These are phyloP conservation scores for Aegle marmelos DNA, from an alignment of 345 rosid genomes.

Conservation along the genomic window DNA sequence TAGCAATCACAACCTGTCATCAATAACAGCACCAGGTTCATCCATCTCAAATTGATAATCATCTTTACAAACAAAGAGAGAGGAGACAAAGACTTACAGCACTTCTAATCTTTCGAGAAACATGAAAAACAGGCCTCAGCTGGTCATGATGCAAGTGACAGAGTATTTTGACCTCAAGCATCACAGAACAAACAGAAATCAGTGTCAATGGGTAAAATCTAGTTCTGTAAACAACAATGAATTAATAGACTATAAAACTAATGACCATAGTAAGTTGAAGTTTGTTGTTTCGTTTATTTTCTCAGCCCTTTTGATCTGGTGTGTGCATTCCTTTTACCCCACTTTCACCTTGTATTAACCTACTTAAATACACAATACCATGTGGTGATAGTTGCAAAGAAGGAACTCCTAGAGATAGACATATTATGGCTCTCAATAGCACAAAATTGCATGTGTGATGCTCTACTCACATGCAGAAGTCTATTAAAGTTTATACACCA, in stretches of 20 bases:
- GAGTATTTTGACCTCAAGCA: constrained; percentile 71
- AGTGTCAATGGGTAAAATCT: background rate
- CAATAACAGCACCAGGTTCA: constrained; percentile 10
- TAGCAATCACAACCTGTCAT: constrained; percentile 66
- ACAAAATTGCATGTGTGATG: background rate
- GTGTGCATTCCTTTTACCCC: background rate
- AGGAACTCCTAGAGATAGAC: background rate
- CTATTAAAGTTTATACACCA: background rate
- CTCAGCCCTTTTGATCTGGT: background rate
- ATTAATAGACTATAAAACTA: background rate
- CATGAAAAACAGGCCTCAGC: constrained; percentile 85
- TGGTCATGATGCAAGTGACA: constrained; percentile 97
- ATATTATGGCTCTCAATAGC: background rate
- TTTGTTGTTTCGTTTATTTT: background rate
- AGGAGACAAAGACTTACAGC: constrained; percentile 56
- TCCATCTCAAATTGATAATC: background rate
- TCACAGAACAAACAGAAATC: constrained; percentile 14
- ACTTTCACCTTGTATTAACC: background rate
- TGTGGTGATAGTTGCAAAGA: background rate
- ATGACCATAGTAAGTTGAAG: background rate
- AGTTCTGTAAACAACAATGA: background rate
- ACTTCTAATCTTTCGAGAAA: constrained; percentile 67
- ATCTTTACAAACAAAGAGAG: background rate
- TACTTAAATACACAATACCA: background rate
- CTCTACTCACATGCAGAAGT: background rate